Conservation (phyloP, 805 yeast genomes). For the Candida sphagnicola region DNA sequence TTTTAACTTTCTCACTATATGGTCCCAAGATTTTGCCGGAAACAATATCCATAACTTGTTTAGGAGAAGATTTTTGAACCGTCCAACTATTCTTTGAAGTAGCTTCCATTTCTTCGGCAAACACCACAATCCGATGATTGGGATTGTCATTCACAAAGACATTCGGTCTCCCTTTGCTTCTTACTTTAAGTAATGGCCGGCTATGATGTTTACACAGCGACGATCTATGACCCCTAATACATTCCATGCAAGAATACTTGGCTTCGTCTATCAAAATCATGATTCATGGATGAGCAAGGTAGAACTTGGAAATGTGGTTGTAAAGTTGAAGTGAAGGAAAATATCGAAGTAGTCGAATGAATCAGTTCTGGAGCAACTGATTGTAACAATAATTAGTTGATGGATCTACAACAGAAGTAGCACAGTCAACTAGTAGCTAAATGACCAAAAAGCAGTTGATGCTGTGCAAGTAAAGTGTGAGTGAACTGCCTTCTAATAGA, state of each 20-base stretch:
- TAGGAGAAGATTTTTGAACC: constrained; percentile 33
- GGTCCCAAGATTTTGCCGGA: constrained; percentile 38
- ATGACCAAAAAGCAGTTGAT: too few relatives aligned
- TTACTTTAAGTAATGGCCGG: constrained; percentile 78
- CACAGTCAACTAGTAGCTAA: too few relatives aligned
- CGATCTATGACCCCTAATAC: constrained; percentile 92
- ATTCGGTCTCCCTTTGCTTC: constrained; percentile 86
- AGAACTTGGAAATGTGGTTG: not conserved
- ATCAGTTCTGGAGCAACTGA: too few relatives aligned
- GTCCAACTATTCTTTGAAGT: constrained; percentile 14
- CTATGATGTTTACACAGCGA: constrained; percentile 78
- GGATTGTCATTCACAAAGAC: constrained; percentile 48
- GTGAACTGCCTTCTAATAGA: too few relatives aligned
- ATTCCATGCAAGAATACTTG: constrained; percentile 79
- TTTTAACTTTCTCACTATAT: constrained; percentile 17
- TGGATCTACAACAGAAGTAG: too few relatives aligned
- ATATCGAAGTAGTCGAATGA: too few relatives aligned
- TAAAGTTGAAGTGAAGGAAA: not conserved
- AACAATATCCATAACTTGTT: constrained; percentile 36
- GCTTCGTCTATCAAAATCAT: constrained; percentile 80
- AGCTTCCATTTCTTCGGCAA: constrained; percentile 39
- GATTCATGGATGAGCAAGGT: not conserved
- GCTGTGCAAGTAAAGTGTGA: too few relatives aligned
- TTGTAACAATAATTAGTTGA: too few relatives aligned
- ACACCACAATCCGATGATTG: constrained; percentile 56